Base-by-base conservation (phyloP, 2,329 filamentous ascomycete species). In the Trichophyton verrucosum region DNA sequence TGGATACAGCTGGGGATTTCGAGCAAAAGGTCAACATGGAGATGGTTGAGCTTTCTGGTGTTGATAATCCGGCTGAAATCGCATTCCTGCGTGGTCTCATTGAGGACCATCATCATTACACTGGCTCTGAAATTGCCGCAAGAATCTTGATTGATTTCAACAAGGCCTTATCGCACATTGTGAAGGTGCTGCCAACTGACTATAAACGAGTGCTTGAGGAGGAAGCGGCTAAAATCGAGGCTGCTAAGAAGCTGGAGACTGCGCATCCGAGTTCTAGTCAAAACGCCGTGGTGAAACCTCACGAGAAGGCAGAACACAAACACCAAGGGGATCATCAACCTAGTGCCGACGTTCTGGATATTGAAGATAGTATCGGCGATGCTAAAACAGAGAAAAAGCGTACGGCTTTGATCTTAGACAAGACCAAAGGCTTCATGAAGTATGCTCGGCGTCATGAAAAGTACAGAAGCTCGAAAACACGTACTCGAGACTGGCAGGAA, bases 61-160 rank as follows among this genome's bases (percentile, higher is more conserved):
- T 97, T 51, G 88, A 92, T 64, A 91, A 96, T 63, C 89, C 89
- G 27, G 77, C 85, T 61, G 92, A 97, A 74, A 89, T 96, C 69
- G 90, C 91, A 38, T 96, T 87, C 73, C 81, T 97, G 33, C 89
- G 91, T 66, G 88, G 91, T 64, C 81, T 96, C 66, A 89, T 97
- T 61, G 92, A 97, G 78, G 92, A 97, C 67, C 92, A 97, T 71
- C 91, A 96, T 76, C 92, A 96, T 76, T 96, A 96, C 81, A 97
- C 92, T 62, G 92, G 92, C 63, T 96, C 92, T 13, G 92, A 96
- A 79, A 83, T 95, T 60, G 92, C 92, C 36, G 91, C 91, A 63
- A 89, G 92, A 64, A 89, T 96, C 65, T 80, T 97, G 8, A 82
- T 96, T n/a, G 92, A 97, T 79, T 97, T 96, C 78, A 95, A 86